Base-by-base conservation (phyloP, 2,329 filamentous ascomycete species). In the Penicillium hesseltinei region DNA sequence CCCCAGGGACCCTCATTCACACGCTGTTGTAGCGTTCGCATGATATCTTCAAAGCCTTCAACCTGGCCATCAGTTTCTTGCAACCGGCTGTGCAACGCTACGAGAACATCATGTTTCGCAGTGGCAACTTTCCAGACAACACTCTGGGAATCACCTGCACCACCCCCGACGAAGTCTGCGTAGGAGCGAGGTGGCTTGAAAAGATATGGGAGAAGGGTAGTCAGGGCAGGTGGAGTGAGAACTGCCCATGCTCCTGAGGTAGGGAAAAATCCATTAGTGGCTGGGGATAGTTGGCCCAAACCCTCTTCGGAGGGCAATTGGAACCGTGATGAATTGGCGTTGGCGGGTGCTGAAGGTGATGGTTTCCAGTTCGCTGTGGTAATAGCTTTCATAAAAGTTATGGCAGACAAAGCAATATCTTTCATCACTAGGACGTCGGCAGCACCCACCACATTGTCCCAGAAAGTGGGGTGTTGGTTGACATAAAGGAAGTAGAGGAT, bases 341-440 rank as follows among this genome's bases (percentile, higher is more conserved):
- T 58, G 10, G 66, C 60, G 0, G 70, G 60, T 31, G 76, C 59
- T 4, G 69, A 62, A 1, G 76, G 68, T 13, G 78, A 59, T 1
- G 72, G 66, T 17, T 77, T 73, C 84, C 84, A 87, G 27, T 80
- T 78, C 2, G 84, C 79, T 3, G 78, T 83, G 36, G 83, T 77
- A 40, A 86, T 71, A 2, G 81, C 75, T 29, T 74, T 73, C 36
- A 86, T 77, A 33, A 85, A 74, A 3, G 76, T 72, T 19, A 85
- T 76, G 0, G 84, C 79, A 21, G 83, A 78, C 5, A 86, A 70
- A 1, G 84, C 83, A 10, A 78, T 76, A 31, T 85, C 83, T 61
- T 79, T 80, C 71, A 87, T 78, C 0, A 81, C 83, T 15, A 86
- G 67, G 10, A 81, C 80, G 47, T 85, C 81, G n/a, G 83, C 81